Evolutionary conservation across 257 asterid species (phyloP).

Genomic region (Nicotiana attenuata): DNA sequence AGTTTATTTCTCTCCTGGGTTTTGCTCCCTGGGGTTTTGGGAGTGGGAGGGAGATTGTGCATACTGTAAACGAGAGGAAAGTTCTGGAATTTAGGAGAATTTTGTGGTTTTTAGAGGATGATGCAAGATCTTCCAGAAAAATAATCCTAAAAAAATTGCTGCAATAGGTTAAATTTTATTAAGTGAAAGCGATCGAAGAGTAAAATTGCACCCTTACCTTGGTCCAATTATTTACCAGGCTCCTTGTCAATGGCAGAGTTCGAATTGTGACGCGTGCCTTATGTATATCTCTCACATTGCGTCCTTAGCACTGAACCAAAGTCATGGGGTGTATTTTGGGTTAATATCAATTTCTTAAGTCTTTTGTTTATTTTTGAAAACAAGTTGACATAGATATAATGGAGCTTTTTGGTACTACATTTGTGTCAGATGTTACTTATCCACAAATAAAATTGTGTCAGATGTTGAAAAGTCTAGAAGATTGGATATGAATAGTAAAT

Average conservation of each 20-base stretch:
- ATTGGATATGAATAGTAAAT: not conserved
- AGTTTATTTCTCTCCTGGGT: not conserved
- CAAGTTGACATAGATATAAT: not conserved
- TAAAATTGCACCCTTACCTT: not conserved
- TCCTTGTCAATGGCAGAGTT: not conserved
- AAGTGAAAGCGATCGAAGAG: not conserved
- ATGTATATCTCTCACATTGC: not conserved
- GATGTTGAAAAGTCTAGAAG: not conserved
- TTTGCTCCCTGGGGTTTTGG: not conserved
- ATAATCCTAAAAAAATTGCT: not conserved
- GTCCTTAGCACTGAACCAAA: not conserved
- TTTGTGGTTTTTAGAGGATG: not conserved
- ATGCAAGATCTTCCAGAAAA: not conserved
- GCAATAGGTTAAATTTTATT: not conserved
- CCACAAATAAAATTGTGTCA: not conserved
- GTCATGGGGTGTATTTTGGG: not conserved
- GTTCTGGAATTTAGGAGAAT: not conserved
- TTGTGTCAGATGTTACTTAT: not conserved
- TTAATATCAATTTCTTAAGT: not conserved
- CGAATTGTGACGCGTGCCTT: not conserved
- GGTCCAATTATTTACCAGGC: not conserved
- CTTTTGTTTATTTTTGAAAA: not conserved
- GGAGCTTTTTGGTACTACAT: not conserved
- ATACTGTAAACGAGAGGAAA: not conserved
- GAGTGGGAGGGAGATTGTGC: not conserved